phyloP scores from a whole-genome alignment of 306 rosid genomes.

The Spatholobus suberectus region DNA sequence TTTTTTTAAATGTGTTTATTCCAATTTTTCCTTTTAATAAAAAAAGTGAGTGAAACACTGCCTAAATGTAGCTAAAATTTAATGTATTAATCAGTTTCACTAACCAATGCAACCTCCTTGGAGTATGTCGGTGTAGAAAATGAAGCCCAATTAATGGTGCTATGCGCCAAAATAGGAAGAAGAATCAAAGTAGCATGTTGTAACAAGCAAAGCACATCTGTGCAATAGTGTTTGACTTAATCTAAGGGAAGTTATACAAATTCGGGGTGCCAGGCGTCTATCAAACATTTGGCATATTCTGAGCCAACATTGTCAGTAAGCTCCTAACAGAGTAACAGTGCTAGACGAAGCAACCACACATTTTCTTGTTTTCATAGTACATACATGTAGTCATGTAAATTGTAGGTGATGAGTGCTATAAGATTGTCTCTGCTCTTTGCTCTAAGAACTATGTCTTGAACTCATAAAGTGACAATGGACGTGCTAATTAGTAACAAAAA shows the following conservation, averaged over 20 bases:
- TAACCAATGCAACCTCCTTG: neutral
- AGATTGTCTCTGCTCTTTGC: neutral
- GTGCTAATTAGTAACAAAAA: neutral
- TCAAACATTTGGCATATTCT: slow-evolving; percentile 37
- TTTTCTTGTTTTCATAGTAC: neutral
- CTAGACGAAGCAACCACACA: neutral
- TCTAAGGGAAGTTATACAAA: slow-evolving; percentile 21
- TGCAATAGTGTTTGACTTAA: slow-evolving; percentile 43
- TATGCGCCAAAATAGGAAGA: slow-evolving; percentile 15
- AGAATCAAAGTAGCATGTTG: slow-evolving; percentile 30
- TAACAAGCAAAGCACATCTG: slow-evolving; percentile 47
- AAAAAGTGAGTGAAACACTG: neutral
- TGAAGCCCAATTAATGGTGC: neutral
- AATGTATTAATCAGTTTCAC: neutral
- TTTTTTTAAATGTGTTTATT: neutral
- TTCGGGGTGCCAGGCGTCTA: neutral
- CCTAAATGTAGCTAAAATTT: neutral
- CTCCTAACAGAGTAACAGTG: neutral
- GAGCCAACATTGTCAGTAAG: neutral
- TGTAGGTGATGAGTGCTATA: neutral
- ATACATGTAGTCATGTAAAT: neutral
- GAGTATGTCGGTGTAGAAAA: neutral
- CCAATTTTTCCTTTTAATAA: neutral
- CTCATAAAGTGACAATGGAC: neutral
- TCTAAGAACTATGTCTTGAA: slow-evolving; percentile 15